phyloP scores from a whole-genome alignment of 495 filamentous ascomycete genomes.

The Hypoxylon lienhwacheense region DNA sequence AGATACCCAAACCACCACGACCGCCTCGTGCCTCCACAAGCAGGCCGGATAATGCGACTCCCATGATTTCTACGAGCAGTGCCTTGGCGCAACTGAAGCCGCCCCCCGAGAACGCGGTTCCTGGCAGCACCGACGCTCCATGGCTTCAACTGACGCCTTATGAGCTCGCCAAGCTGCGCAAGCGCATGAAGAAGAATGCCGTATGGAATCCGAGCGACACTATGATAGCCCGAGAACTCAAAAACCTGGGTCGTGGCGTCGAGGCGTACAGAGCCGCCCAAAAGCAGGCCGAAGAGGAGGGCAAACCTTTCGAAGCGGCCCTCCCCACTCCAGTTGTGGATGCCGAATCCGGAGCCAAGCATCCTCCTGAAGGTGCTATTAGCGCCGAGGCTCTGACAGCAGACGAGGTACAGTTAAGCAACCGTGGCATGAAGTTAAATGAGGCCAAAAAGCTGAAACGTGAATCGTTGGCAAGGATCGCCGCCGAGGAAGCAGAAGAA shows the following conservation, averaged over 20 bases:
- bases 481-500: constrained; percentile 66
- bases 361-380: constrained; percentile 53
- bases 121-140: constrained; percentile 76
- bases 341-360: constrained; percentile 48
- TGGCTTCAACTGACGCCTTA: constrained; percentile 90
- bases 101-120: constrained; percentile 73
- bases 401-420: constrained; percentile 65
- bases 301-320: constrained; percentile 60
- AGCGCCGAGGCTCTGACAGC: constrained; percentile 52
- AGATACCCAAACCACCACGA: constrained; percentile 49
- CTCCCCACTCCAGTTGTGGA: constrained; percentile 50
- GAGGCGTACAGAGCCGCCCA: constrained; percentile 73
- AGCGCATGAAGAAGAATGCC: constrained; percentile 99
- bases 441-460: constrained; percentile 90
- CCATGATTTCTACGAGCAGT: constrained; percentile 76
- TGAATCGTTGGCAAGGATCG: constrained; percentile 68
- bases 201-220: constrained; percentile 94
- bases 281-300: constrained; percentile 65
- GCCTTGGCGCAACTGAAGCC: constrained; percentile 74
- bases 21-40: constrained; percentile 44
- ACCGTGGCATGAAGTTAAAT: constrained; percentile 88
- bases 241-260: constrained; percentile 71
- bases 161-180: constrained; percentile 87
- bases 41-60: constrained; percentile 37
- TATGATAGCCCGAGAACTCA: constrained; percentile 91